A percentile compares a stretch with the other conserved stretches of the same genome.
phyloP scores from a whole-genome alignment of 257 asterid species.

The Fraxinus excelsior region DNA sequence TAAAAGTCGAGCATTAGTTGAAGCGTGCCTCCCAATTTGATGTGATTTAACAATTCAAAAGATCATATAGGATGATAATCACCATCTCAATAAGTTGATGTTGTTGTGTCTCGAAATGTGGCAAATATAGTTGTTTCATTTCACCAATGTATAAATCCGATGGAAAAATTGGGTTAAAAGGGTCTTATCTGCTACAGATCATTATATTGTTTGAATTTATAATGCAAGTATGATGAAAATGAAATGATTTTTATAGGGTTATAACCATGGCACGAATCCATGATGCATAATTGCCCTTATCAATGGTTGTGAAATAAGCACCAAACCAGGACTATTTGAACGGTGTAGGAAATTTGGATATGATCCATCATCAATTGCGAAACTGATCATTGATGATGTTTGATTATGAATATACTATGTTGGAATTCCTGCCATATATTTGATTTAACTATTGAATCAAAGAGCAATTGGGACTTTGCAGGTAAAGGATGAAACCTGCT shows the following conservation, averaged over 20 bases:
- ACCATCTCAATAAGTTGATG: slow-evolving; percentile 3
- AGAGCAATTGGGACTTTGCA: too few species aligned
- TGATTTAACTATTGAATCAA: too few species aligned
- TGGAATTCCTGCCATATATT: too few species aligned
- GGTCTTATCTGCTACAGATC: background rate
- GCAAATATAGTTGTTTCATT: slow-evolving; percentile 24
- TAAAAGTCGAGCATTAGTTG: slow-evolving; percentile 63
- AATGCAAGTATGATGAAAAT: slow-evolving; percentile 11
- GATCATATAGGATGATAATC: slow-evolving; percentile 17
- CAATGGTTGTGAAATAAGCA: too few species aligned
- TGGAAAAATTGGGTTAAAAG: slow-evolving; percentile 12
- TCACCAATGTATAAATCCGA: background rate
- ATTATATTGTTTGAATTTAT: slow-evolving; percentile 15
- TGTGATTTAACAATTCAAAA: slow-evolving; percentile 16
- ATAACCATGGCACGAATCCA: too few species aligned
- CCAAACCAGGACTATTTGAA: too few species aligned
- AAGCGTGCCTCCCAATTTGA: slow-evolving; percentile 20
- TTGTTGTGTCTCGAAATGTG: slow-evolving; percentile 21
- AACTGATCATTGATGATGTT: too few species aligned
- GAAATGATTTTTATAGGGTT: background rate
- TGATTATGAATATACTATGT: too few species aligned
- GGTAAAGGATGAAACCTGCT: too few species aligned
- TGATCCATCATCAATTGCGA: too few species aligned
- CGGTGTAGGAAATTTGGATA: too few species aligned
- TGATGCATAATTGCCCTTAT: too few species aligned